phyloP scores from a whole-genome alignment of 192 early-diverging fungal genomes.

The Coemansia sp. region DNA sequence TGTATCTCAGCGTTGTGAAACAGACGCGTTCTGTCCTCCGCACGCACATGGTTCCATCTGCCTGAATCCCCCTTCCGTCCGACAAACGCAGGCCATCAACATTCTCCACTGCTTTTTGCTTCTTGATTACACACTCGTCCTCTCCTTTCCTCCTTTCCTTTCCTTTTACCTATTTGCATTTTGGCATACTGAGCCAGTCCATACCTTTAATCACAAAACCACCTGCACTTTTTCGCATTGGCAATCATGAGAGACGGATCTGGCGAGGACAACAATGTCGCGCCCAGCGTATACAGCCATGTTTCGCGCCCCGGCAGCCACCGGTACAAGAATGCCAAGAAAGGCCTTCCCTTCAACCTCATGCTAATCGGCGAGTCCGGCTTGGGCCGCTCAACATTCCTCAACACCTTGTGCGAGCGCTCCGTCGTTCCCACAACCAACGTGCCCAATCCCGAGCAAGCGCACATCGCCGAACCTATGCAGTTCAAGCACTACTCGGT shows the following conservation, averaged over 20 bases:
- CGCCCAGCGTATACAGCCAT: conserved; percentile 53
- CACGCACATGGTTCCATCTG: not conserved
- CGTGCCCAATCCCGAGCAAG: conserved; percentile 66
- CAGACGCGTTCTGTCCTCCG: not conserved
- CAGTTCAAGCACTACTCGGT: conserved; percentile 85
- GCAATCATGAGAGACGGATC: conserved; percentile 21
- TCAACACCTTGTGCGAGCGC: conserved; percentile 95
- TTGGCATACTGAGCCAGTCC: not conserved
- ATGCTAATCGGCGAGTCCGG: conserved; percentile 96
- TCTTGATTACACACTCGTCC: not conserved
- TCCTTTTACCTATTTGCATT: not conserved
- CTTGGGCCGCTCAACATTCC: conserved; percentile 97
- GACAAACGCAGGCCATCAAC: not conserved
- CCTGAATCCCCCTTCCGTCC: not conserved
- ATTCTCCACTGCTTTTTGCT: not conserved
- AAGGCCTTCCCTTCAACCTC: conserved; percentile 94
- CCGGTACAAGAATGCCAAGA: conserved; percentile 92
- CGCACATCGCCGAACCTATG: conserved; percentile 85
- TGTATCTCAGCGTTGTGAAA: not conserved
- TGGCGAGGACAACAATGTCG: conserved; percentile 57
- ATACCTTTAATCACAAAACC: not conserved
- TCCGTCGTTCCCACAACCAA: conserved; percentile 69
- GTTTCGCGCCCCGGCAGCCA: conserved; percentile 57
- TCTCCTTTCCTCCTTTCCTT: too few relatives aligned
- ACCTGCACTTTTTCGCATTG: not conserved